Evolutionary conservation across 2,329 filamentous ascomycete genomes (phyloP).

Genomic region (Lizonia empirigonia): DNA sequence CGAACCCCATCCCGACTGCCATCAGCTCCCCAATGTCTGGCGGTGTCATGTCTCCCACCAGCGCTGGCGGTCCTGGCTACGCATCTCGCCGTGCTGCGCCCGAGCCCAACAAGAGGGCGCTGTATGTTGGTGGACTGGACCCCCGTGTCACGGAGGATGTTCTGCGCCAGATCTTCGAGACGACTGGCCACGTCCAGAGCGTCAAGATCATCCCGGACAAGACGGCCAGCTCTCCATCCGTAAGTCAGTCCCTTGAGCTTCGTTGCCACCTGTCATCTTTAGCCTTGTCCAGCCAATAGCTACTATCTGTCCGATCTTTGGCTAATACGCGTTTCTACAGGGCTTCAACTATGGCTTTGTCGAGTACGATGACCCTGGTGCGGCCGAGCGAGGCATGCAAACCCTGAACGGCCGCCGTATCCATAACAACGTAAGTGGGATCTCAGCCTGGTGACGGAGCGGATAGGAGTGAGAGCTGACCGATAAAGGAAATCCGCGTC

Average conservation of each 20-base stretch:
- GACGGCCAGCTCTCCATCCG: conserved; percentile 72
- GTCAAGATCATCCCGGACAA: conserved; percentile 99
- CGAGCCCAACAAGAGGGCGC: conserved; percentile 96
- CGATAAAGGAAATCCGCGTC: conserved; percentile 85
- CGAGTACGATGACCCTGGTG: conserved; percentile 96
- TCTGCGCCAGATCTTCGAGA: conserved; percentile 97
- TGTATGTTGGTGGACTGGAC: conserved; percentile 95
- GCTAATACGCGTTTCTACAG: conserved; percentile 58
- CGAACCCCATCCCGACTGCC: conserved; percentile 89
- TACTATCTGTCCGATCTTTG: background rate
- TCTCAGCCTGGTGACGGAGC: conserved; percentile 1
- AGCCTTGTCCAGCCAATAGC: background rate
- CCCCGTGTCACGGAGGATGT: conserved; percentile 96
- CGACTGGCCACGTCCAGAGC: conserved; percentile 95
- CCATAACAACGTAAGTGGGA: conserved; percentile 80
- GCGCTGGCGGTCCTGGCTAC: conserved; percentile 69
- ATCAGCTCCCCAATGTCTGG: conserved; percentile 86
- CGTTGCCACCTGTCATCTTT: conserved; percentile 11
- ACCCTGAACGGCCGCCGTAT: conserved; percentile 94
- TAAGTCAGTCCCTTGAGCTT: conserved; percentile 21
- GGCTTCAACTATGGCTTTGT: conserved; percentile 99
- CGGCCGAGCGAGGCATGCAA: conserved; percentile 95
- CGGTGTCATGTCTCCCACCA: conserved; percentile 82
- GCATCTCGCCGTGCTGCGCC: conserved; percentile 83
- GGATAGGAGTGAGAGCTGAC: conserved; percentile 32